Conservation (phyloP, 2,329 filamentous ascomycete genomes). For the Cryphonectria japonica region DNA sequence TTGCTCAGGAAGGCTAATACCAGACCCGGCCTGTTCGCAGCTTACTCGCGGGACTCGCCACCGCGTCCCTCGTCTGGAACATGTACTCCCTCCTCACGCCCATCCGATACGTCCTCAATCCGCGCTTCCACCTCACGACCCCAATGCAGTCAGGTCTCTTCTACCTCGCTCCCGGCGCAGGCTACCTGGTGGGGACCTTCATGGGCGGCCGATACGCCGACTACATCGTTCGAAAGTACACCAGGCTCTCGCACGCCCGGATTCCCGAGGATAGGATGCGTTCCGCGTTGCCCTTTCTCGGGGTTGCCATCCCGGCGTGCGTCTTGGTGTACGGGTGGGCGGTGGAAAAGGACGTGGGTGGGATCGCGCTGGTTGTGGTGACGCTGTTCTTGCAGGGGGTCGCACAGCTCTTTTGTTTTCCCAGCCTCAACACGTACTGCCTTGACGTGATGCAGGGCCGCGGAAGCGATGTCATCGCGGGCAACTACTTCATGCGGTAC, state of each 20-base stretch:
- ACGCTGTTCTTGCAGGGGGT: constrained; percentile 72
- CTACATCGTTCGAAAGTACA: constrained; percentile 64
- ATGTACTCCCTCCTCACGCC: constrained; percentile 71
- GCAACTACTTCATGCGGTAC: constrained; percentile 80
- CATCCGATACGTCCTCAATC: constrained; percentile 72
- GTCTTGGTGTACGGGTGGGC: constrained; percentile 72
- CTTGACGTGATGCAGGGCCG: constrained; percentile 77
- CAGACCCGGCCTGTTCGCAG: constrained; percentile 4
- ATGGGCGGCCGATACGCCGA: constrained; percentile 73
- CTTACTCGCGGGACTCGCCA: constrained; percentile 59
- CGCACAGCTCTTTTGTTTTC: constrained; percentile 71
- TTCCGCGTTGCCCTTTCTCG: constrained; percentile 62
- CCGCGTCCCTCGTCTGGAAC: constrained; percentile 69
- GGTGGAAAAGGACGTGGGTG: constrained; percentile 44
- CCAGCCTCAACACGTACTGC: constrained; percentile 74
- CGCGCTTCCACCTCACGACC: constrained; percentile 65
- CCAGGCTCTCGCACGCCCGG: constrained; percentile 56
- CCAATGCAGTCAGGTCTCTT: constrained; percentile 70
- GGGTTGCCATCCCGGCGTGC: constrained; percentile 62
- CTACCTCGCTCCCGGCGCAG: constrained; percentile 70
- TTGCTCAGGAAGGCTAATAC: neutral
- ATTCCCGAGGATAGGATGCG: constrained; percentile 72
- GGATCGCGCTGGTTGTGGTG: constrained; percentile 59
- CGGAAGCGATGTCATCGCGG: constrained; percentile 75
- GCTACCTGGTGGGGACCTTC: constrained; percentile 69